Conservation (phyloP, 140 eudicot genomes). For the Oenanthe javanica region DNA sequence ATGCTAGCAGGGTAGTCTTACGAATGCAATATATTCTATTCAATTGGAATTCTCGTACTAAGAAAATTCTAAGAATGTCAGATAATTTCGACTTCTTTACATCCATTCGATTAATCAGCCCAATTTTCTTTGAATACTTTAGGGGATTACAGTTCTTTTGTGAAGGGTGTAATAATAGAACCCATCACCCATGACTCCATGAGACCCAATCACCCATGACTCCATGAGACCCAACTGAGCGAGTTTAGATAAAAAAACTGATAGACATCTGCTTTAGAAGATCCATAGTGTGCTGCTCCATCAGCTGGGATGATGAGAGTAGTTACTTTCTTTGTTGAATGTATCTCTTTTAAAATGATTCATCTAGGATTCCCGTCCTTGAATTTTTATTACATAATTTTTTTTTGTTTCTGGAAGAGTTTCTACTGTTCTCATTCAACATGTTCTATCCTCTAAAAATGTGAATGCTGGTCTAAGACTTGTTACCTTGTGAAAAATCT, state of each 20-base stretch:
- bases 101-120: neutral
- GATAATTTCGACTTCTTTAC: neutral
- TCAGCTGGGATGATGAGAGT: neutral
- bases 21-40: neutral
- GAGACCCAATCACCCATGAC: too few species aligned
- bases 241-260: neutral
- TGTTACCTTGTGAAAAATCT: neutral
- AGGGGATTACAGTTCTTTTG: neutral
- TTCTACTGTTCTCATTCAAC: neutral
- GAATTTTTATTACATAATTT: neutral
- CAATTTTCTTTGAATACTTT: neutral
- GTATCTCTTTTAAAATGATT: neutral
- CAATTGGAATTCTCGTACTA: neutral
- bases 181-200: too few species aligned
- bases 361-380: neutral
- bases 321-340: neutral
- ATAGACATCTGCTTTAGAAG: neutral
- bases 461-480: neutral
- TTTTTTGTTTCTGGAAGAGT: neutral
- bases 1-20: neutral
- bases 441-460: neutral
- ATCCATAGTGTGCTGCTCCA: neutral
- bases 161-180: neutral
- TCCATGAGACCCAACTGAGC: neutral
- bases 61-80: neutral